Evolutionary conservation across 2,329 filamentous ascomycete species (phyloP), one percentile per base, ranked within the genome.

Genomic region (Calonectria hongkongensis): DNA sequence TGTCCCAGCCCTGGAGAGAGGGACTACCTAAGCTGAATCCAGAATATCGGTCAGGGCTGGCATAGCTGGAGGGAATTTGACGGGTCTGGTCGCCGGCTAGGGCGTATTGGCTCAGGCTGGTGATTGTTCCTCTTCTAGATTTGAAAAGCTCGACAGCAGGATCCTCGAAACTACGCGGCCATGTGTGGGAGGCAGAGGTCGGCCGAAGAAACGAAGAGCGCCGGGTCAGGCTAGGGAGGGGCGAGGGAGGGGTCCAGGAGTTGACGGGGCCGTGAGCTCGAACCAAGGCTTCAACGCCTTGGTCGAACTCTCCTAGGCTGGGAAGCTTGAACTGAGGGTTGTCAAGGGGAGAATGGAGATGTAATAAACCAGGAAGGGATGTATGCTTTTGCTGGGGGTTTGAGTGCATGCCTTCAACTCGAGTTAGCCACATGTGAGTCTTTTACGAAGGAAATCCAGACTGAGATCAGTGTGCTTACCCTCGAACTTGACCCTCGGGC

Each of bases 241-340:
- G 80, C 12, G 82, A 83, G n/a, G 78, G 73, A 28, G 78, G 77
- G 13, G 78, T 78, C 73, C 80, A 80, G 9, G 78, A 74, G 27
- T 76, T 80, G 10, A 70, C 71, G 30, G 79, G 79, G 27, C 82
- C 82, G 67, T 83, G 77, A 18, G 77, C 78, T 63, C 81, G 78
- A 25, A 80, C 82, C 27, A 85, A 77, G 18, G 81, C 81, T 63
- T 85, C 81, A n/a, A 85, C 83, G 16, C 83, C 84, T 71, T 82
- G 81, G 51, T 84, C 84, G 60, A 85, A 85, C 70, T 85, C 83
- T 45, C 81, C 79, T 27, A 85, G 74, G 65, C 83, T 85, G 6
- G 84, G 84, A 39, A 85, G 81, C 54, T 76, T 80, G 47, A 82
- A 67, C 8, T 72, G 70, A 8, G 77, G 67, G 39, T 60, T 75